Base-by-base conservation (phyloP, 164 flowering plant genomes). In the Sextonia rubra region DNA sequence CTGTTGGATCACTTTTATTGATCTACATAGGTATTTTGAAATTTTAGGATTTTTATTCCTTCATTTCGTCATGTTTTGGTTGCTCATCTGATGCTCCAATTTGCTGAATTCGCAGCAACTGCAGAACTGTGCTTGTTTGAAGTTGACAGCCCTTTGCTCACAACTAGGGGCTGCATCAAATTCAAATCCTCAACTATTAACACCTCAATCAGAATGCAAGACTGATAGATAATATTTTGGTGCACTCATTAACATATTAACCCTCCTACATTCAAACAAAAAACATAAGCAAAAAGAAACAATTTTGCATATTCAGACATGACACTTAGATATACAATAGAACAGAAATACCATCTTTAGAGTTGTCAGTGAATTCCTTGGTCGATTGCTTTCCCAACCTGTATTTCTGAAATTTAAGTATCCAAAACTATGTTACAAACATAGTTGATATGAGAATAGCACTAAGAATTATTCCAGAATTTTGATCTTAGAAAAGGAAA, bases 311-410 rank as follows among this genome's bases (percentile, higher is more conserved):
- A 47, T 4, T 17, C 11, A 71, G 20, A 64, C 30, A 68, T 86
- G 44, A 37, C 2, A 9, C 44, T 9, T 37, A 37, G 11, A 37
- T 37, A 37, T 37, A 37, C 44, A 7, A 37, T 37, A 37, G 44
- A 37, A 37, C 9, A 37, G 44, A 37, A 37, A 37, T 37, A 94
- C 98, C 98, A 78, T 93, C 99, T 85, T 90, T 94, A 6, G 94
- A 85, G 83, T 83, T 89, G 20, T 91, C 97, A 64, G 77, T 80
- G 63, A 83, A 82, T 69, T 93, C 99, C 85, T 90, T 94, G 86
- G 78, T 80, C 15, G 97, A 77, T 81, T 91, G 99, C 84, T 86
- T 94, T 72, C 99, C 98, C 85, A 94, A 60, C 44, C 99, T 85
- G 79, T 85, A 94, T 80, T 94, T 94, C 99, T 94, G 91, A 86